These are phyloP conservation scores for Petunia axillaris DNA, from an alignment of 257 asterid species.

Conservation along the genomic window DNA sequence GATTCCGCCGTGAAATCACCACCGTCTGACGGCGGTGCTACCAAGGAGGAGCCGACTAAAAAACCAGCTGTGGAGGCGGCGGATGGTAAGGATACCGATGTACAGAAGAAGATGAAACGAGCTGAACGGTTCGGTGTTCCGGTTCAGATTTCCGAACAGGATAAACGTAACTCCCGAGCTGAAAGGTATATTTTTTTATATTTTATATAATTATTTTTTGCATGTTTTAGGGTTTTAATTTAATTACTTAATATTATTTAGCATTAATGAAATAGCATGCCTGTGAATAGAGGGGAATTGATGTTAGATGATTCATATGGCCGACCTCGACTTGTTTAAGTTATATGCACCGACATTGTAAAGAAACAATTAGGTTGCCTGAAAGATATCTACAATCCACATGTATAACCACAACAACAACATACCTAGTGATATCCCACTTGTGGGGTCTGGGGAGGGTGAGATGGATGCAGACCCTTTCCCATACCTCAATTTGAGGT, in stretches of 20 bases:
- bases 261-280: not conserved
- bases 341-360: not conserved
- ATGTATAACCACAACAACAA: too few species aligned
- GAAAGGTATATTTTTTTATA: conserved; percentile 56
- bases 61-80: conserved; percentile 8
- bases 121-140: conserved; percentile 91
- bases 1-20: conserved; percentile 35
- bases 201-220: too few species aligned
- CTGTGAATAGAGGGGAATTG: too few species aligned
- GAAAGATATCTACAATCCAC: too few species aligned
- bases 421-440: too few species aligned
- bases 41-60: conserved; percentile 25
- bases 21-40: conserved; percentile 32
- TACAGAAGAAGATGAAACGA: conserved; percentile 85
- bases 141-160: conserved; percentile 77
- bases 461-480: too few species aligned
- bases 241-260: not conserved
- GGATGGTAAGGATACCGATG: conserved; percentile 45
- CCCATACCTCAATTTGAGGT: too few species aligned
- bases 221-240: conserved; percentile 37
- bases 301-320: not conserved
- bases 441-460: too few species aligned
- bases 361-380: not conserved
- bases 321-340: not conserved
- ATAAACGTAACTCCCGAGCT: conserved; percentile 88